These are phyloP conservation scores for Viola pubescens DNA, from an alignment of 441 rosid species.

Conservation along the genomic window DNA sequence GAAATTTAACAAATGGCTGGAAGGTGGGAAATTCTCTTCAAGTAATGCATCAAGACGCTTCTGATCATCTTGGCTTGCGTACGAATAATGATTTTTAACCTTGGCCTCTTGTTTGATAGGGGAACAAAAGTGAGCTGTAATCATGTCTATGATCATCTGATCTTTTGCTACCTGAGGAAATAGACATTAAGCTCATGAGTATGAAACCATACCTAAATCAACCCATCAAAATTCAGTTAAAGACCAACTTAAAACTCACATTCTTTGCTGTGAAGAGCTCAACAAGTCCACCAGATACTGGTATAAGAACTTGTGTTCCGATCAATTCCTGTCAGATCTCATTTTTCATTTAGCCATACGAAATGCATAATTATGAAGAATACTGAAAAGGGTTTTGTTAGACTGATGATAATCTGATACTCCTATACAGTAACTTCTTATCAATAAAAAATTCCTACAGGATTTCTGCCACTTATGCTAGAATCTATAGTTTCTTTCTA, in stretches of 20 bases:
- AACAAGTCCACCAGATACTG: constrained; percentile 59
- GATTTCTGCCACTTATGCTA: too few species aligned
- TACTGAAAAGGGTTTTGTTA: not conserved
- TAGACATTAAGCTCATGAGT: constrained; percentile 3
- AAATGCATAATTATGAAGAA: not conserved
- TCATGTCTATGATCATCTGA: constrained; percentile 38
- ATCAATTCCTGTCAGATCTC: constrained; percentile 33
- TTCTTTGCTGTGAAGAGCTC: constrained; percentile 56
- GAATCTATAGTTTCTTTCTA: not conserved
- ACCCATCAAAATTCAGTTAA: not conserved
- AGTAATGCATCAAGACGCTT: constrained; percentile 20
- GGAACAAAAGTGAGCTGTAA: constrained; percentile 34
- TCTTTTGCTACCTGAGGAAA: constrained; percentile 51
- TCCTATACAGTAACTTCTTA: not conserved
- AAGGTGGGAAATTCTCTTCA: constrained; percentile 23
- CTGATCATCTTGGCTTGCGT: constrained; percentile 13
- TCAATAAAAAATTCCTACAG: not conserved
- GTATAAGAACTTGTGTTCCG: constrained; percentile 68
- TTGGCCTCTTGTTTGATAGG: constrained; percentile 25
- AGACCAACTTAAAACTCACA: constrained; percentile 34
- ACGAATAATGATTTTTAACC: constrained; percentile 15
- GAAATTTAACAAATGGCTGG: constrained; percentile 18
- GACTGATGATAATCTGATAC: not conserved
- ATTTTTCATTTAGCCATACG: not conserved
- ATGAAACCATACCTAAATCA: constrained; percentile 6